Evolutionary conservation across 176 grass and related monocot genomes (phyloP), one percentile per base, ranked within the genome.

Genomic region (Sorghum bicolor): DNA sequence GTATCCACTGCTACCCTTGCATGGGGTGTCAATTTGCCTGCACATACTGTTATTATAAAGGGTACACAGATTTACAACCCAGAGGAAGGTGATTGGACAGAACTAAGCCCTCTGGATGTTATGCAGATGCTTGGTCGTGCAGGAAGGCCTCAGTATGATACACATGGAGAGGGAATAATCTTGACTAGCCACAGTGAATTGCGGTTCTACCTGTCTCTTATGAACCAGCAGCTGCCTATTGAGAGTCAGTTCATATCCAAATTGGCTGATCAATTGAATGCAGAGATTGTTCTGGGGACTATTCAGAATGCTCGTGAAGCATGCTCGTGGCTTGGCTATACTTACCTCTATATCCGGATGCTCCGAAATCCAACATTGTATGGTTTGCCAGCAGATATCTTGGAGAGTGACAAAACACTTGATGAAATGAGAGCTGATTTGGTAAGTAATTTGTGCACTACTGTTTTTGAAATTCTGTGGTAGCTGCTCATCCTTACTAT

Each of bases 51-150:
- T 80, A 95, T 95, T 36, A 93, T 95, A 77, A 98, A 95, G 87
- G 96, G 96, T 16, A 98, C 96, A 28, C 96, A 98, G 76, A 94
- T 98, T 74, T 98, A 98, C 85, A 94, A 91, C 89, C 96, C 96
- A 2, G 96, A 95, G 79, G 95, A 98, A 91, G 92, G 92, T 86
- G 90, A 85, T 41, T 98, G 95, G 95, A 95, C 92, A 39, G 95
- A 98, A 72, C 82, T 98, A 84, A 98, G 95, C 78, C 92, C 92
- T 14, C 71, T 98, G 22, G 95, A 98, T 86, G 95, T 98, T 70
- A 95, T 98, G 95, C 95, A 98, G 78, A 98, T 98, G 95, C 95
- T 98, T 80, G 95, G 95, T 77, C 90, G 91, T 85, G 95, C 95
- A 53, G 95, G 95, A 71, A 92, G 95, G 82, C 95, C 95, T 36